Percentiles rank a stretch among this genome's conserved stretches.
phyloP scores from a whole-genome alignment of 2,329 filamentous ascomycete genomes.

The Penicillium sp. region DNA sequence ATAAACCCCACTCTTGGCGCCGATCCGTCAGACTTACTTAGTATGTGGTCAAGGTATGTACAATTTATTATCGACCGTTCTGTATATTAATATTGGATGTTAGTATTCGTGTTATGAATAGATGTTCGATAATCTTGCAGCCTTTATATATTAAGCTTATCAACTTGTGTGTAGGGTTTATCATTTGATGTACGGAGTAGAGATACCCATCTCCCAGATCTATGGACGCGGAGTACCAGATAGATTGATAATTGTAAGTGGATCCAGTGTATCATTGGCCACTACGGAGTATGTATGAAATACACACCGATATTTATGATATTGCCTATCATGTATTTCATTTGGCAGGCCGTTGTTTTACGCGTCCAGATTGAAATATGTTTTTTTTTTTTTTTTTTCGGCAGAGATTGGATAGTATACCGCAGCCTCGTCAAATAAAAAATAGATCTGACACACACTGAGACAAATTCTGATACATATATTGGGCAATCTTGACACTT shows the following conservation, averaged over 20 bases:
- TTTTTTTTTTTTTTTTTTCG: background rate
- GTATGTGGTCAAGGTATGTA: background rate
- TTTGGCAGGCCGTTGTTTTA: background rate
- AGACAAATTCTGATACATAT: background rate
- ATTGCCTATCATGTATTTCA: background rate
- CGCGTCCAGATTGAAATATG: background rate
- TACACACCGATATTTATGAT: background rate
- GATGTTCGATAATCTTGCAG: background rate
- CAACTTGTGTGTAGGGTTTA: too few species aligned
- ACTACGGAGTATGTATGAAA: background rate
- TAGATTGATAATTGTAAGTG: slow-evolving; percentile 4
- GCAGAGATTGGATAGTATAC: background rate
- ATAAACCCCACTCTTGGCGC: slow-evolving; percentile 6
- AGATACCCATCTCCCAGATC: background rate
- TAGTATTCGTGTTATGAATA: background rate
- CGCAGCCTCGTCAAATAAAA: background rate
- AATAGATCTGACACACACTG: background rate
- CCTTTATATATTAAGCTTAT: background rate
- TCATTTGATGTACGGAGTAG: too few species aligned
- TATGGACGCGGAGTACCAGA: background rate
- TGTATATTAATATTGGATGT: background rate
- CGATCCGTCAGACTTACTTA: background rate
- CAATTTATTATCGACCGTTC: background rate
- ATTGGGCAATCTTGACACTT: background rate
- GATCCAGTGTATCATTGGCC: background rate